Evolutionary conservation across 768 basidiomycete genomes (phyloP), one percentile per base, ranked within the genome.

Genomic region (Heimioporus sp.): DNA sequence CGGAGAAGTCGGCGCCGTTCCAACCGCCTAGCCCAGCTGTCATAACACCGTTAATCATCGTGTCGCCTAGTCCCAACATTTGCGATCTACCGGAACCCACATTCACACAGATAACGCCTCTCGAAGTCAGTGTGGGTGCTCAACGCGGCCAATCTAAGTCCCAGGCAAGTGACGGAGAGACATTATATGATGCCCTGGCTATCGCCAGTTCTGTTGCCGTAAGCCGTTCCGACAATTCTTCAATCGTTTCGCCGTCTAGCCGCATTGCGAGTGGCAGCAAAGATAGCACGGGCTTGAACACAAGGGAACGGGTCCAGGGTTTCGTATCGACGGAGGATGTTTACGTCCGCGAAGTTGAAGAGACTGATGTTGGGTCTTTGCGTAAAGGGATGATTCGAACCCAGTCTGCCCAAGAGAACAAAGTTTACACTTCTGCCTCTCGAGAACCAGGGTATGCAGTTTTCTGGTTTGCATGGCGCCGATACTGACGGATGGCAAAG

Each of bases 401-500:
- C 10, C 50, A n/a, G 24, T 12, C 48, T 30, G 45, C 28, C 19
- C 13, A 35, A 19, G 34, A 8, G 32, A 10, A 30, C 1, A 17
- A 17, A 15, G 21, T 30, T 5, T n/a, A 46, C 9, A 35, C 28
- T 17, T 13, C 35, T 35, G 5, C 28, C n/a, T 10, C 38, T 39
- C 37, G 6, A 8, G 20, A 19, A 24, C 15, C 11, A 34, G 49
- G 51, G 64, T 57, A 40, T 8, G 35, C 8, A 5, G 40, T 38
- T 1, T 5, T 4, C 8, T 46, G 0, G 6, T 24, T n/a, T 13
- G 10, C 12, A 15, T 20, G 4, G 4, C 1, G 10, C 31, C 32
- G 31, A 40, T 43, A 11, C 54, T 56, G 5, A 65, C 15, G n/a
- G 28, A 52, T 19, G 40, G 10, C 10, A 10, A 39, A 53, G 46